Evolutionary conservation across 345 rosid species (phyloP).

Genomic region (Syzygium aqueum): DNA sequence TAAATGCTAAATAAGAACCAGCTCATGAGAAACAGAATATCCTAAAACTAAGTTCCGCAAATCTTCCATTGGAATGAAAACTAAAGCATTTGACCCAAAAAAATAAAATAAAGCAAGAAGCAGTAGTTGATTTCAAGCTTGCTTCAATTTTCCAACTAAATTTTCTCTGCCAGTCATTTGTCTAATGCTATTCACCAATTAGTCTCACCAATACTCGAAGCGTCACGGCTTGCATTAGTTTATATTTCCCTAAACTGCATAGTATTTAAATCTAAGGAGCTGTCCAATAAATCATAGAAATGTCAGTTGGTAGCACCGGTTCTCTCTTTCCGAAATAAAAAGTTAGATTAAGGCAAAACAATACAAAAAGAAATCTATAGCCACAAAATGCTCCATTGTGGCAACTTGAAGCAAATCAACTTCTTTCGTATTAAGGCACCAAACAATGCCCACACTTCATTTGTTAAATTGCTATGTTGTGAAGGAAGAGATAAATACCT

Average conservation of each 20-base stretch:
- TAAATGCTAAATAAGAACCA: not conserved
- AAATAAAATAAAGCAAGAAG: not conserved
- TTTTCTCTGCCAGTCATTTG: not conserved
- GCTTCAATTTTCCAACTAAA: not conserved
- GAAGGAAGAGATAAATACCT: conserved; percentile 34
- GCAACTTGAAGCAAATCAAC: not conserved
- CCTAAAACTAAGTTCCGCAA: not conserved
- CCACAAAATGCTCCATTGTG: not conserved
- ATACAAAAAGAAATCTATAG: not conserved
- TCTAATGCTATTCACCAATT: not conserved
- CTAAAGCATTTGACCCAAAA: not conserved
- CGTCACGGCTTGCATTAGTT: not conserved
- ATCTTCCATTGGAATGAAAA: not conserved
- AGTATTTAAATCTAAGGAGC: not conserved
- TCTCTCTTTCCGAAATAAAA: not conserved
- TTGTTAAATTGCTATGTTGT: not conserved
- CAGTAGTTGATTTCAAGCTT: not conserved
- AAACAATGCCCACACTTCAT: not conserved
- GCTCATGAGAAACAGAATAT: not conserved
- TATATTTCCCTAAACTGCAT: not conserved
- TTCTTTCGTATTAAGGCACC: not conserved
- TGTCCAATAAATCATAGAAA: not conserved
- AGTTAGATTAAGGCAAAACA: not conserved
- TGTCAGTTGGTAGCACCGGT: not conserved
- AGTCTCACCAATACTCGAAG: not conserved